Conservation (phyloP, 164 flowering plant genomes). For the Magnolia sinica region DNA sequence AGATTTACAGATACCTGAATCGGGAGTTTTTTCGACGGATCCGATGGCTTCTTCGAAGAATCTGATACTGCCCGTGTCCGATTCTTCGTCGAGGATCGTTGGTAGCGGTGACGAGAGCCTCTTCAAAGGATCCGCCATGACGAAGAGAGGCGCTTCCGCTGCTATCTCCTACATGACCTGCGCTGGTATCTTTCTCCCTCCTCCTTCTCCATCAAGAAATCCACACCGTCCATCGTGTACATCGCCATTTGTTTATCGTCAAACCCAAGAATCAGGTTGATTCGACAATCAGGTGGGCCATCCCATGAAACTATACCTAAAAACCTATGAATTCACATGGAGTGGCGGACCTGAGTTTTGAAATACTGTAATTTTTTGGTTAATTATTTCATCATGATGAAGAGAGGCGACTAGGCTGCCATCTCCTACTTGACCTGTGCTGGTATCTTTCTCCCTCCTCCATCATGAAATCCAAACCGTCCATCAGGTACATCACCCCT, state of each 20-base stretch:
- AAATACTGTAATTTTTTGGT: too few species aligned
- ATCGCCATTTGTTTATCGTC: too few species aligned
- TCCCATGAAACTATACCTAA: too few species aligned
- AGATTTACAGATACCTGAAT: too few species aligned
- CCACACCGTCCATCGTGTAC: neutral
- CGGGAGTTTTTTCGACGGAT: neutral
- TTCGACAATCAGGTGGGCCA: too few species aligned
- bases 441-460: constrained; percentile 34
- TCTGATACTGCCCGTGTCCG: constrained; percentile 49
- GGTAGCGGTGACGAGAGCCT: constrained; percentile 43
- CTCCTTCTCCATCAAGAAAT: neutral
- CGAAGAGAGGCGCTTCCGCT: constrained; percentile 75
- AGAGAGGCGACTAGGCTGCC: constrained; percentile 77
- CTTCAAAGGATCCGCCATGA: constrained; percentile 77
- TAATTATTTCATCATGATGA: constrained; percentile 60
- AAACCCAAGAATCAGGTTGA: too few species aligned
- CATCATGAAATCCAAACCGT: neutral
- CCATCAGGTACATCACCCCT: too few species aligned
- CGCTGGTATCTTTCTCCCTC: constrained; percentile 50
- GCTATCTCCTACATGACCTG: constrained; percentile 89
- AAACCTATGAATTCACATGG: too few species aligned
- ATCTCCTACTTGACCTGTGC: constrained; percentile 89
- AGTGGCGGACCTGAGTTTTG: too few species aligned
- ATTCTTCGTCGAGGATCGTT: constrained; percentile 26
- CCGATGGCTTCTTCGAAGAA: constrained; percentile 23